A percentile compares a stretch with the other conserved stretches of the same genome.
Conservation (phyloP, 768 basidiomycete genomes). For the Basidioascus undulatus region DNA sequence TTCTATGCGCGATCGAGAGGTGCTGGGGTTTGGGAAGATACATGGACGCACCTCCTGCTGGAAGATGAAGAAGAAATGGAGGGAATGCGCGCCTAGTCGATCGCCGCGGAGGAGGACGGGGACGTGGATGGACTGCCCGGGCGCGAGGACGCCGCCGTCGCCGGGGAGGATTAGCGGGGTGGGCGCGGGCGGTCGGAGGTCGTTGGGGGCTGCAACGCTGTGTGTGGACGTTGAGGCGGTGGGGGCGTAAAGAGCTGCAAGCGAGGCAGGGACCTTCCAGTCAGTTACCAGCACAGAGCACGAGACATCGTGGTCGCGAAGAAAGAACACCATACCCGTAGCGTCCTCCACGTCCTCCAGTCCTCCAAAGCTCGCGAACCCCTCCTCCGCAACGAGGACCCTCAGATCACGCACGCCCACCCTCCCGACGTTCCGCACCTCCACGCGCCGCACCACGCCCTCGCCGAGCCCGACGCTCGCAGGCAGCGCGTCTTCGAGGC, state of each 20-base stretch:
- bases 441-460: slow-evolving; percentile 17
- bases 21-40: background rate
- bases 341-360: background rate
- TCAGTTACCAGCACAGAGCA: too few relatives aligned
- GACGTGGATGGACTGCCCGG: slow-evolving; percentile 30
- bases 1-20: slow-evolving; percentile 27
- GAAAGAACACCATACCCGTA: slow-evolving; percentile 2
- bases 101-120: slow-evolving; percentile 32
- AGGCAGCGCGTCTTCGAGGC: slow-evolving; percentile 9
- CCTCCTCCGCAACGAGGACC: slow-evolving; percentile 4
- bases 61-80: slow-evolving; percentile 41
- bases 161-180: slow-evolving; percentile 19
- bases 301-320: background rate
- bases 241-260: background rate
- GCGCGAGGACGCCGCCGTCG: slow-evolving; percentile 15
- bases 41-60: slow-evolving; percentile 26
- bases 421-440: slow-evolving; percentile 5
- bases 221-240: slow-evolving; percentile 14
- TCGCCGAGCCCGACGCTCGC: slow-evolving; percentile 13
- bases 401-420: slow-evolving; percentile 1
- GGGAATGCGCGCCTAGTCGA: slow-evolving; percentile 25
- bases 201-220: slow-evolving; percentile 28
- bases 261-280: too few relatives aligned
- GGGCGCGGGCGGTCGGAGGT: slow-evolving; percentile 27
- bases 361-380: background rate